Base-by-base conservation (phyloP, 2,329 filamentous ascomycete genomes). In the Spiromastix sp. region DNA sequence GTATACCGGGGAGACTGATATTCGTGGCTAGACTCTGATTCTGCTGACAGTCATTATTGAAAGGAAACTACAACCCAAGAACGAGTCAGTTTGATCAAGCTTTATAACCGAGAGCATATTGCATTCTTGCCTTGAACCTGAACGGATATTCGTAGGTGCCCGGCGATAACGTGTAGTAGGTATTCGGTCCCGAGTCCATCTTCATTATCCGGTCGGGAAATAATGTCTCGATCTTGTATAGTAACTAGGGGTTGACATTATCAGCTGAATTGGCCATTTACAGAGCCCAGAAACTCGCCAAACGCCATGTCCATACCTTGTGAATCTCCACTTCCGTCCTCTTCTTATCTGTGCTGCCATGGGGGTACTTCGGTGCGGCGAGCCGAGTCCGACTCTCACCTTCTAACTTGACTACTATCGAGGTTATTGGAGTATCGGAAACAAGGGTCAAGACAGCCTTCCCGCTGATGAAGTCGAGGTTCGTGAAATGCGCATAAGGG, bases 101-200 rank as follows among this genome's bases (percentile, higher is more conserved):
- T n/a, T n/a, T n/a, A n/a, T n/a, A n/a, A n/a, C 15, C 11, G 18
- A 27, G 10, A 38, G 2, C 11, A 4, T 4, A 8, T 17, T 18
- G 22, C 28, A 5, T 15, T 18, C 10, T 6, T 38, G 68, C 64
- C 56, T 68, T 68, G 54, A 69, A 68, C 20, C 54, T 47, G 35
- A 69, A 69, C 1, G 65, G 64, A 43, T 68, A 69, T 42, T 66
- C 58, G 45, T 68, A 66, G 34, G 54, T 55, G 5, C 66, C 66
- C 3, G 63, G 40, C 8, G 59, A 53, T 37, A 69, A 59, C 1
- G 64, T 68, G 45, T 62, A 69, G 5, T 54, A 52, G 9, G 57
- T 48, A 30, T 52, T 53, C 3, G 51, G 52, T 25, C 49, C 44
- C 7, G 51, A 51, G 28, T 51, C 44, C 34, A 61, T 57, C 39